Evolutionary conservation across 2,329 filamentous ascomycete species (phyloP).

Genomic region (Botrytis elliptica): DNA sequence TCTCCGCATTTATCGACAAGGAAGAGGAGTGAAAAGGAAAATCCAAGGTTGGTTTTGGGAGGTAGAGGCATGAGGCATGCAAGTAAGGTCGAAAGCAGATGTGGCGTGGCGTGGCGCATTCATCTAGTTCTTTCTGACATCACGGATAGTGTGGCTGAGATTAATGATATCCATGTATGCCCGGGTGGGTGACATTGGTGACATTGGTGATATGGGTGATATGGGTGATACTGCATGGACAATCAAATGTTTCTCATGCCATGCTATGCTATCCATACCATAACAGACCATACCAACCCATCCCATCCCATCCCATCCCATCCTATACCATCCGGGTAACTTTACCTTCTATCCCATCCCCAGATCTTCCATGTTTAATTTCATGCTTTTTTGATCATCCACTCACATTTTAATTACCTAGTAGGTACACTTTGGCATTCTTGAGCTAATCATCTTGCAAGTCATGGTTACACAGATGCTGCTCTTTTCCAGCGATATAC

Average conservation of each 20-base stretch:
- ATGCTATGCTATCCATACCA: neutral
- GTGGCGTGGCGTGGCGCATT: neutral
- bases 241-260: neutral
- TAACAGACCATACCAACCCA: too few relatives aligned
- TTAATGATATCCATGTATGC: neutral
- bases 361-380: neutral
- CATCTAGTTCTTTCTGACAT: neutral
- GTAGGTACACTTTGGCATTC: neutral
- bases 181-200: too few relatives aligned
- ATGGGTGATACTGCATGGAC: neutral
- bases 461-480: neutral
- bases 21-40: neutral
- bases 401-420: too few relatives aligned
- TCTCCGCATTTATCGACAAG: neutral
- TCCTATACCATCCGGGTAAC: neutral
- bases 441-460: neutral
- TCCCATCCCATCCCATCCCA: neutral
- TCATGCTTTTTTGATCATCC: neutral
- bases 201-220: neutral
- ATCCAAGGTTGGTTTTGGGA: neutral
- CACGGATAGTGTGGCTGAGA: conserved; percentile 9
- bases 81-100: neutral
- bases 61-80: neutral
- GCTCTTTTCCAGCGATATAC: neutral
- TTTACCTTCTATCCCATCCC: neutral